A percentile compares a stretch with the other conserved stretches of the same genome.
phyloP scores from a whole-genome alignment of 2,329 filamentous ascomycete genomes.

The Pyrenophora tritici-repentis region DNA sequence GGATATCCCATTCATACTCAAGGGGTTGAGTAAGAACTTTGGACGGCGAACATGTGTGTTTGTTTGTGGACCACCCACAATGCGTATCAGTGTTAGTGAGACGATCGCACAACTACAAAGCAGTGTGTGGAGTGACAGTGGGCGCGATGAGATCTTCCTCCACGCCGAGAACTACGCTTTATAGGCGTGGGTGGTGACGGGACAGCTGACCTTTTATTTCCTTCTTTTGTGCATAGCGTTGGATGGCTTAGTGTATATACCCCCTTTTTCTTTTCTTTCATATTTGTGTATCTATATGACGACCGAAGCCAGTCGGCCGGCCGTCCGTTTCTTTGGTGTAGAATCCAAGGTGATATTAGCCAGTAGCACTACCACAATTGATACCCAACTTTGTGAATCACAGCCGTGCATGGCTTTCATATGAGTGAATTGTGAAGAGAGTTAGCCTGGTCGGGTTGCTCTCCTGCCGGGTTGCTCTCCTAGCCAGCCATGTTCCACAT shows the following conservation, averaged over 20 bases:
- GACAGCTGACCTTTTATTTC: constrained; percentile 1
- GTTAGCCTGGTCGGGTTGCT: neutral
- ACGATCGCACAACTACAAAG: constrained; percentile 82
- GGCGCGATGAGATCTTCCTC: constrained; percentile 86
- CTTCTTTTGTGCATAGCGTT: constrained; percentile 37
- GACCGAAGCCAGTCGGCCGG: constrained; percentile 4
- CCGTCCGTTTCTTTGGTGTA: constrained; percentile 8
- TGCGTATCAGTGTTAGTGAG: constrained; percentile 86
- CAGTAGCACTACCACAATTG: neutral
- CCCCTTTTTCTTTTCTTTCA: constrained; percentile 17
- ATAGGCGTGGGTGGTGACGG: constrained; percentile 48
- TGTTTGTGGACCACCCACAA: constrained; percentile 85
- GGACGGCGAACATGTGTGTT: constrained; percentile 86
- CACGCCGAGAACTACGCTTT: constrained; percentile 96
- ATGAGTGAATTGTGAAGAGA: neutral
- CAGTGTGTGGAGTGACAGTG: constrained; percentile 78
- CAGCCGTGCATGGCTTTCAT: neutral
- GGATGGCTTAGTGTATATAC: constrained; percentile 27
- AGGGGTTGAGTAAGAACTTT: constrained; percentile 79
- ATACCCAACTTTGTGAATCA: too few relatives aligned
- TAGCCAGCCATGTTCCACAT: too few relatives aligned
- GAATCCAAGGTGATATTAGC: constrained; percentile 10
- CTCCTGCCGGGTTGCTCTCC: too few relatives aligned
- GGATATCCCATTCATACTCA: constrained; percentile 84
- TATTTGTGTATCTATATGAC: constrained; percentile 18